These are phyloP conservation scores for Sclerotinia spermophila DNA, from an alignment of 2,329 filamentous ascomycete genomes.

Conservation along the genomic window DNA sequence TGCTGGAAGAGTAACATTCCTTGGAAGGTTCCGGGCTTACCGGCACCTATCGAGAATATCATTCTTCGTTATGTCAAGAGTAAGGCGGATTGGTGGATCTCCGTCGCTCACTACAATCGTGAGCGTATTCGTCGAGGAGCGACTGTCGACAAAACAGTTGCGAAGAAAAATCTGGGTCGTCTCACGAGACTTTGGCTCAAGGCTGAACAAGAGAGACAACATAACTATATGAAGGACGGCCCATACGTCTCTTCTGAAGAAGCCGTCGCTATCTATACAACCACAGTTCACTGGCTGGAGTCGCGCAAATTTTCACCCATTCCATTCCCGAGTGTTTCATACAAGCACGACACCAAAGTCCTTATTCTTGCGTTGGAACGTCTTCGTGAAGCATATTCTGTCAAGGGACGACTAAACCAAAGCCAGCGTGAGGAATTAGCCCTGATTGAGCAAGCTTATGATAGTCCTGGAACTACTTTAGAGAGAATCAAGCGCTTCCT, in stretches of 20 bases:
- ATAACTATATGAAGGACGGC: constrained; percentile 99
- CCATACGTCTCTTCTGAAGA: constrained; percentile 98
- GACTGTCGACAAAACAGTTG: constrained; percentile 97
- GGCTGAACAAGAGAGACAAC: constrained; percentile 95
- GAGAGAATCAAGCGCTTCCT: constrained; percentile 97
- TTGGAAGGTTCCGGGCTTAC: constrained; percentile 96
- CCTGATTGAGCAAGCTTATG: constrained; percentile 96
- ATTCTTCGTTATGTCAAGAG: constrained; percentile 98
- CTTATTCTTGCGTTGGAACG: constrained; percentile 92
- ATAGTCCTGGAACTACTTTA: constrained; percentile 92
- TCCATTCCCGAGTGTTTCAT: constrained; percentile 96
- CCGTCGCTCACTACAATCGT: constrained; percentile 96
- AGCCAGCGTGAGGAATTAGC: constrained; percentile 96
- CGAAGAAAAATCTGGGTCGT: constrained; percentile 97
- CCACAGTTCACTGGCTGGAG: constrained; percentile 97
- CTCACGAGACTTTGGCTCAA: constrained; percentile 95
- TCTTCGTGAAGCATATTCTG: constrained; percentile 91
- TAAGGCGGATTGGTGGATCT: constrained; percentile 99
- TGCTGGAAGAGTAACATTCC: constrained; percentile 99
- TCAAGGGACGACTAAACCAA: constrained; percentile 94
- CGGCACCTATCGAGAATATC: constrained; percentile 97
- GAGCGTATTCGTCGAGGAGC: constrained; percentile 95
- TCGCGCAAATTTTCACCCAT: constrained; percentile 98
- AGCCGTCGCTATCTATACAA: constrained; percentile 97
- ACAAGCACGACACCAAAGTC: constrained; percentile 99